A percentile compares a stretch with the other conserved stretches of the same genome.
These are phyloP conservation scores for Silene uniflora DNA, from an alignment of 148 eudicot genomes.

Conservation along the genomic window DNA sequence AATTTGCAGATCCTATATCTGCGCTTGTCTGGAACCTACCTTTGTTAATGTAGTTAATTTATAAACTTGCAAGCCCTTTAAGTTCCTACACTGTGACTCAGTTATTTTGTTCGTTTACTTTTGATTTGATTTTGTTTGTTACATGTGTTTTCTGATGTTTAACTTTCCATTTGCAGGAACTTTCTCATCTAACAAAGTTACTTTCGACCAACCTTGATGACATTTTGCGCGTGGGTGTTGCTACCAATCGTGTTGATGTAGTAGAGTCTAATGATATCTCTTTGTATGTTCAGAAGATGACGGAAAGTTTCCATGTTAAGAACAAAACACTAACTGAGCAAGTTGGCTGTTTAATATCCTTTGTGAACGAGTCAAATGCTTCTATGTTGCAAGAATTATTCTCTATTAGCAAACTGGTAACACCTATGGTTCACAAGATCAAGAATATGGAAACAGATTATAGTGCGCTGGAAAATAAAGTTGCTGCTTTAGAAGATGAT, in stretches of 20 bases:
- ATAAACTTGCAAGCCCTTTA: too few species aligned
- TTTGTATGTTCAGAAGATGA: conserved; percentile 41
- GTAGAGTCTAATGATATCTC: conserved; percentile 44
- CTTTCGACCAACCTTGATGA: conserved; percentile 36
- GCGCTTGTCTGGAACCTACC: neutral
- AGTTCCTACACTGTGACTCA: too few species aligned
- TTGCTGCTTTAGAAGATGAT: conserved; percentile 45
- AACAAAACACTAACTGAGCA: conserved; percentile 42
- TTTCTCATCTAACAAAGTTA: conserved; percentile 29
- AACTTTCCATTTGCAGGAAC: conserved; percentile 51
- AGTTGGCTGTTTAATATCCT: conserved; percentile 44
- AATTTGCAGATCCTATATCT: neutral
- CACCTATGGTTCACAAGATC: conserved; percentile 34
- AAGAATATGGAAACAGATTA: conserved; percentile 44
- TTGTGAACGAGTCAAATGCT: conserved; percentile 52
- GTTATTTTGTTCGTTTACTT: neutral
- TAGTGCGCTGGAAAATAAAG: conserved; percentile 37
- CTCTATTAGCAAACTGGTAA: conserved; percentile 40
- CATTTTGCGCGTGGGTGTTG: conserved; percentile 32
- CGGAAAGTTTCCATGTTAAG: conserved; percentile 43
- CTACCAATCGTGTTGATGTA: conserved; percentile 32
- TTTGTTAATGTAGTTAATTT: neutral
- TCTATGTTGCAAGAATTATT: conserved; percentile 50
- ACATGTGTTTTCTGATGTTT: conserved; percentile 6
- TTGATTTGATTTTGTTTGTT: neutral